Conservation (phyloP, 805 yeast genomes). For the Saccharomycopsis fodiens region DNA sequence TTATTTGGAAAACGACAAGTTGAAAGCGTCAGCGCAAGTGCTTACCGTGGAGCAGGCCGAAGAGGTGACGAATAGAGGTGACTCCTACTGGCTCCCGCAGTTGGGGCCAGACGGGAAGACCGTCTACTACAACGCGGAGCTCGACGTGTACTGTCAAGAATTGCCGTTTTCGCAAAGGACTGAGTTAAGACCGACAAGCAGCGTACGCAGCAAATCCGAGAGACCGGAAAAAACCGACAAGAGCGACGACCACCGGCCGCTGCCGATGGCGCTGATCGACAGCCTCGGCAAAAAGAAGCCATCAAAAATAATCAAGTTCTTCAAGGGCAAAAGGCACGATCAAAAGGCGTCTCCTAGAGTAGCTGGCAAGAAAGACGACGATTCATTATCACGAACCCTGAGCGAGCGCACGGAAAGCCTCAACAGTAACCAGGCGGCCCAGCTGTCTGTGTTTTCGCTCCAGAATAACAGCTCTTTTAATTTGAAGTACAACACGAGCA, state of each 20-base stretch:
- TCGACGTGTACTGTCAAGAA: conserved; percentile 51
- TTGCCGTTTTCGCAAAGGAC: conserved; percentile 36
- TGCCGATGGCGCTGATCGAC: background rate
- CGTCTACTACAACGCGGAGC: conserved; percentile 51
- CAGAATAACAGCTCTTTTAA: background rate
- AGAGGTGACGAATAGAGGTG: conserved; percentile 1
- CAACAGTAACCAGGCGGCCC: background rate
- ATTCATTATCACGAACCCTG: background rate
- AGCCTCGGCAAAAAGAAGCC: background rate
- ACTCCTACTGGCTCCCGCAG: conserved; percentile 49
- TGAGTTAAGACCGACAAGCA: background rate
- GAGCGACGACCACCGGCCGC: background rate
- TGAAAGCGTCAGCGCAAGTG: conserved; percentile 1
- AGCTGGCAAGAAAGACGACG: background rate
- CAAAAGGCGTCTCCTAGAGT: background rate
- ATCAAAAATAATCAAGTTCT: background rate
- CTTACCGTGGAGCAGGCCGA: conserved; percentile 15
- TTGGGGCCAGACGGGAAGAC: conserved; percentile 47
- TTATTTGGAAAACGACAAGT: background rate
- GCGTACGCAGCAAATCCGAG: no score
- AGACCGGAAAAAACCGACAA: no score
- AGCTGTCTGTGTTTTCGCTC: background rate
- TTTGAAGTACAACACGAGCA: background rate
- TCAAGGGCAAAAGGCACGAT: background rate
- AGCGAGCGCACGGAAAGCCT: background rate